Evolutionary conservation across 2,329 filamentous ascomycete species (phyloP).

Genomic region (Fonsecaea pedrosoi): DNA sequence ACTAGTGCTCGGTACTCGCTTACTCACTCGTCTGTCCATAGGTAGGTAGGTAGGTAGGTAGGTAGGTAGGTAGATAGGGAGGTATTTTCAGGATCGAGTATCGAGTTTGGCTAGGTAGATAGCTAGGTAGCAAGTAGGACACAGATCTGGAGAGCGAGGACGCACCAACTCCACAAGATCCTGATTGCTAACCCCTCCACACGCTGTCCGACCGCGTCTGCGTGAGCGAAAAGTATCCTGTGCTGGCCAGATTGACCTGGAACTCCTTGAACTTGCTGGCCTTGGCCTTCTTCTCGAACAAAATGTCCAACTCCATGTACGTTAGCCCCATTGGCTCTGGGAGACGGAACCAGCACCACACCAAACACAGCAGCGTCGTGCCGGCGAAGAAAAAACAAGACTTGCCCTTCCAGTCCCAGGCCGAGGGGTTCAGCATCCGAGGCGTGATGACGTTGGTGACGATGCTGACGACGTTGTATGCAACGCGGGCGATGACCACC

Average conservation of each 20-base stretch:
- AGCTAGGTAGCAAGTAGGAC: no score
- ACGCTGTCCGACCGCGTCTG: conserved; percentile 28
- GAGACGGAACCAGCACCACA: conserved; percentile 51
- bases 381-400: conserved; percentile 51
- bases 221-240: conserved; percentile 39
- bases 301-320: conserved; percentile 51
- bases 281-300: conserved; percentile 49
- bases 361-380: conserved; percentile 45
- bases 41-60: no score
- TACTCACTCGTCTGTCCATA: no score
- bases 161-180: no score
- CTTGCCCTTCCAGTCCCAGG: conserved; percentile 51
- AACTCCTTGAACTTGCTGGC: conserved; percentile 46
- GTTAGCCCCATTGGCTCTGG: conserved; percentile 51
- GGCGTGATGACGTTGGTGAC: conserved; percentile 49
- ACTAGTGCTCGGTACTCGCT: no score
- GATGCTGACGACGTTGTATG: conserved; percentile 59
- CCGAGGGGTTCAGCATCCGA: conserved; percentile 44
- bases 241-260: conserved; percentile 39
- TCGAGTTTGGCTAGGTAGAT: no score
- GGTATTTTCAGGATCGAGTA: no score
- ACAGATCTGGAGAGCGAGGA: no score
- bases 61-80: no score
- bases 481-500: conserved; percentile 58
- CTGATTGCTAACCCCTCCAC: conserved; percentile 30